A percentile compares a stretch with the other conserved stretches of the same genome.
phyloP scores from a whole-genome alignment of 805 yeast genomes.

The Saccharomycopsis babjevae region DNA sequence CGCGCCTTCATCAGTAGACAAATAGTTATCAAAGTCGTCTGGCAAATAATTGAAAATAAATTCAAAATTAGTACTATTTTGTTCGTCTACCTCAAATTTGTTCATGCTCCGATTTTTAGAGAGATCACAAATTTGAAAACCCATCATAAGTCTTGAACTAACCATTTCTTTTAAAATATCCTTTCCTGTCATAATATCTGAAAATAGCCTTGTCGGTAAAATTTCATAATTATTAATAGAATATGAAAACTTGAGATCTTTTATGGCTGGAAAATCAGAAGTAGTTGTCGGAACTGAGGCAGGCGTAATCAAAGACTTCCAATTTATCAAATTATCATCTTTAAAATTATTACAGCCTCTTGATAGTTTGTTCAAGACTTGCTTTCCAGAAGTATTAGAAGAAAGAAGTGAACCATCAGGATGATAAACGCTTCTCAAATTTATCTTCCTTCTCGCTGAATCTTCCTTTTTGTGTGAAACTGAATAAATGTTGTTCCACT shows the following conservation, averaged over 20 bases:
- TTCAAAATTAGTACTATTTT: conserved; percentile 41
- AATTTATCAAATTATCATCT: conserved; percentile 50
- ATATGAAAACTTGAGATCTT: conserved; percentile 37
- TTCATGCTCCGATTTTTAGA: conserved; percentile 37
- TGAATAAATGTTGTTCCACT: conserved; percentile 91
- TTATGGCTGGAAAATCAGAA: conserved; percentile 60
- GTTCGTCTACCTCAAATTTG: conserved; percentile 53
- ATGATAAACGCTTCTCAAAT: neutral
- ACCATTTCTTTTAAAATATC: conserved; percentile 81
- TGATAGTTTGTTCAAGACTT: neutral
- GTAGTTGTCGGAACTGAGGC: conserved; percentile 84
- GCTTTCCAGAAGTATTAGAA: neutral
- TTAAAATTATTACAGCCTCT: neutral
- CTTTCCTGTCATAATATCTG: conserved; percentile 39
- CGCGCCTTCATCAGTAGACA: conserved; percentile 14
- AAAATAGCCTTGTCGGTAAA: conserved; percentile 17
- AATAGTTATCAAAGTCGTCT: conserved; percentile 27
- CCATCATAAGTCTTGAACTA: conserved; percentile 67
- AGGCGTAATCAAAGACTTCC: conserved; percentile 91
- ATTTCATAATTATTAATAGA: conserved; percentile 9
- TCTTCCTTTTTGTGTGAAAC: conserved; percentile 26
- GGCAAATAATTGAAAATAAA: conserved; percentile 50
- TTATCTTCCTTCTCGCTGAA: conserved; percentile 17
- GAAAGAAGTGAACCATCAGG: neutral
- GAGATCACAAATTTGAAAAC: conserved; percentile 85